A percentile compares a stretch with the other conserved stretches of the same genome.
phyloP scores from a whole-genome alignment of 1,284 basidiomycete genomes.

The Papiliotrema terrestris region DNA sequence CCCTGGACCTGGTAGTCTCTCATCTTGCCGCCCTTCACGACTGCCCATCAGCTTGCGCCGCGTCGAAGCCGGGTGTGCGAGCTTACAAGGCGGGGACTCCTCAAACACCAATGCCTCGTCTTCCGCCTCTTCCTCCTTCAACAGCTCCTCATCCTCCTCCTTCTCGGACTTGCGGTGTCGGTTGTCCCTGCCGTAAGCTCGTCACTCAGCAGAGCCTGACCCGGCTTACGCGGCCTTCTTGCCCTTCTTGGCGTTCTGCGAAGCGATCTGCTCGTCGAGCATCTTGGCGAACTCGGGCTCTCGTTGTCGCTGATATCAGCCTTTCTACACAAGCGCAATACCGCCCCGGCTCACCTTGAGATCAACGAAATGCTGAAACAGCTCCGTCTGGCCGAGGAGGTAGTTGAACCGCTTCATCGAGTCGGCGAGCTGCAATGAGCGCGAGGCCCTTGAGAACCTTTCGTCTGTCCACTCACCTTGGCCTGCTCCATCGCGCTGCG shows the following conservation, averaged over 20 bases:
- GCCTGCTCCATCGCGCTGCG: slow-evolving; percentile 44
- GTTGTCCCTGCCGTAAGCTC: slow-evolving; percentile 55
- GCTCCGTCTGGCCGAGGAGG: slow-evolving; percentile 88
- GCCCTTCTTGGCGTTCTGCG: slow-evolving; percentile 72
- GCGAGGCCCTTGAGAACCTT: neutral
- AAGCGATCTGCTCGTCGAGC: slow-evolving; percentile 61
- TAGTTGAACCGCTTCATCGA: slow-evolving; percentile 94
- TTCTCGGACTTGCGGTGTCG: slow-evolving; percentile 95
- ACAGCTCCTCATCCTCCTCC: slow-evolving; percentile 93
- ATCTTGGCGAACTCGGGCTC: slow-evolving; percentile 92
- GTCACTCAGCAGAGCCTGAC: slow-evolving; percentile 2
- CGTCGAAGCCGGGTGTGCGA: neutral
- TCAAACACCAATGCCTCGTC: slow-evolving; percentile 87
- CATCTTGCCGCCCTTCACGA: slow-evolving; percentile 83
- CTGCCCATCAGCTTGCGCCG: slow-evolving; percentile 48
- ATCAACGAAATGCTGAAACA: slow-evolving; percentile 94
- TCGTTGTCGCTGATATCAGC: slow-evolving; percentile 62
- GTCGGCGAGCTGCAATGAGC: slow-evolving; percentile 65
- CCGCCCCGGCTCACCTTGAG: slow-evolving; percentile 71
- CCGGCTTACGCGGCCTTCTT: slow-evolving; percentile 59
- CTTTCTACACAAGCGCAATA: slow-evolving; percentile 2
- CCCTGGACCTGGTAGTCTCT: slow-evolving; percentile 94
- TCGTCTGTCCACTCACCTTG: slow-evolving; percentile 29
- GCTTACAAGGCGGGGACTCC: slow-evolving; percentile 80
- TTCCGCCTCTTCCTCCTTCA: slow-evolving; percentile 79